Conservation (phyloP, 306 rosid species). For the Phaseolus lunatus region DNA sequence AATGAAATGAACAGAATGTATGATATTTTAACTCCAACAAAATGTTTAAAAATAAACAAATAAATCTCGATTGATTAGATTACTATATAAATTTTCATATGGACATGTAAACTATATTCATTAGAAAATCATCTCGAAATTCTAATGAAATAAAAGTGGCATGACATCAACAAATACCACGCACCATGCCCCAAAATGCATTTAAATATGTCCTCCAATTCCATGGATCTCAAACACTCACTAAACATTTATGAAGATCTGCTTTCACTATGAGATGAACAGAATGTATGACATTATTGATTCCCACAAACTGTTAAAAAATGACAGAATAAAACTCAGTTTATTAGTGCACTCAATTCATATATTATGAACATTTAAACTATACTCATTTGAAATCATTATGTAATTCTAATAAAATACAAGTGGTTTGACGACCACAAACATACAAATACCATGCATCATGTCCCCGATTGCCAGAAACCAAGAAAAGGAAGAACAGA, state of each 20-base stretch:
- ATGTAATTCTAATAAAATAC: conserved; percentile 1
- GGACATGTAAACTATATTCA: background rate
- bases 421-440: background rate
- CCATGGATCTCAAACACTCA: conserved; percentile 4
- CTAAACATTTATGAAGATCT: conserved; percentile 7
- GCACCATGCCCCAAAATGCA: background rate
- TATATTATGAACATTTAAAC: background rate
- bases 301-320: background rate
- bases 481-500: conserved; percentile 1
- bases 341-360: background rate
- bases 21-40: background rate
- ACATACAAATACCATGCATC: background rate
- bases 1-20: conserved; percentile 3
- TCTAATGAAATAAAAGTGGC: background rate
- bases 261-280: background rate
- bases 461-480: background rate
- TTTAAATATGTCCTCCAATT: background rate
- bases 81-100: background rate
- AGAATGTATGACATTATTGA: background rate
- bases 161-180: background rate
- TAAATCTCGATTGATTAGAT: background rate
- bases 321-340: background rate
- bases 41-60: background rate
- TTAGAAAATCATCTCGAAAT: background rate
- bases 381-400: background rate